Percentiles rank a stretch among this genome's conserved stretches.
These are phyloP conservation scores for Verbascum thapsus DNA, from an alignment of 257 asterid species.

Conservation along the genomic window DNA sequence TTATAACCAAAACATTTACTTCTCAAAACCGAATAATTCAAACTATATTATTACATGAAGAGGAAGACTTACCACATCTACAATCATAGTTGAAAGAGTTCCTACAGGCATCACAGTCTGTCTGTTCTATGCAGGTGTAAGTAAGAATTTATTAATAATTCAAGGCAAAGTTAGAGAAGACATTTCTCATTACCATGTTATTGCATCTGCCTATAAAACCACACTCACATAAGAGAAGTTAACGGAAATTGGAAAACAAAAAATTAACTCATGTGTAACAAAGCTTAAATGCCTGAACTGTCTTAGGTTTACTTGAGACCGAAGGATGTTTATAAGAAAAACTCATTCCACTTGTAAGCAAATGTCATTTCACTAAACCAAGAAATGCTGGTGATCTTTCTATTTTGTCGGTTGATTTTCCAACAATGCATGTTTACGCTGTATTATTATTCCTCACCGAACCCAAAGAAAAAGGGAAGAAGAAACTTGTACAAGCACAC, in stretches of 20 bases:
- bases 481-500: neutral
- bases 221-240: too few relatives aligned
- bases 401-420: neutral
- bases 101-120: too few relatives aligned
- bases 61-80: neutral
- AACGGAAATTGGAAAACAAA: too few relatives aligned
- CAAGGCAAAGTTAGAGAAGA: neutral
- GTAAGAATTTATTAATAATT: neutral
- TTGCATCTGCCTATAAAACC: too few relatives aligned
- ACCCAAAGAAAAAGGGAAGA: too few relatives aligned
- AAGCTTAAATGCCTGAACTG: neutral
- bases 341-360: neutral
- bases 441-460: neutral
- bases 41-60: neutral
- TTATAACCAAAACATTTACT: neutral
- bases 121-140: too few relatives aligned
- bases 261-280: too few relatives aligned
- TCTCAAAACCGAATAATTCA: neutral
- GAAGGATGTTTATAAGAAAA: neutral
- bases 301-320: neutral
- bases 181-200: neutral
- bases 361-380: slow-evolving; percentile 2
- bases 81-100: neutral
- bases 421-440: neutral
- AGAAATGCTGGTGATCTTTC: neutral